Evolutionary conservation across 352 stramenopile species (phyloP), one percentile per base, ranked within the genome.

Genomic region (Pythium pyrilobum): DNA sequence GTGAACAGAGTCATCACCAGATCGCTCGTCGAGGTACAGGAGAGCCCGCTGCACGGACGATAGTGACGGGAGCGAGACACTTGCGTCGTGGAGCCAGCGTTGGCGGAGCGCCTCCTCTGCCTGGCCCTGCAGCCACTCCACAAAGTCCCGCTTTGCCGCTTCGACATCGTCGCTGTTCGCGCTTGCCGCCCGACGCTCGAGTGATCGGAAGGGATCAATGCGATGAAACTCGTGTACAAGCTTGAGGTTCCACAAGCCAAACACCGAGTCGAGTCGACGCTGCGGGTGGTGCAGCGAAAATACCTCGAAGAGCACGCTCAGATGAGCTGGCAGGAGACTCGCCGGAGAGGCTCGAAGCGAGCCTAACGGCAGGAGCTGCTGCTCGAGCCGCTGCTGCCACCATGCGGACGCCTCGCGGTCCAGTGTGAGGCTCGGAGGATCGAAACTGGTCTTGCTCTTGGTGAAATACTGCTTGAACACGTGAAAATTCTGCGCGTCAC

Each of bases 271-370:
- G 28, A 87, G 52, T 20, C 65, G 56, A 5, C 57, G 48, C 8
- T 23, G 62, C 10, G 72, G 62, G 44, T 84, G 76, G 25, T 74
- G 58, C 8, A 89, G 36, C 4, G 67, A 62, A 39, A 81, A 86
- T 1, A 91, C 61, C n/a, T 77, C 72, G 36, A 80, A 72, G 16
- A 89, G 47, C 16, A 53, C 53, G 56, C 85, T 73, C 20, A 88
- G 40, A 28, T 83, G 68, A 15, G 73, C 38, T 5, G 41, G 56
- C 24, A 56, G 23, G 3, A 52, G 7, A 13, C 47, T 37, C 18
- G 38, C 33, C n/a, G 40, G 32, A 10, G 28, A 49, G 4, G 42
- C n/a, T 20, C 29, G 21, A 2, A 38, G 37, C 16, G 42, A 36
- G 18, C 64, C 57, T 23, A 72, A 48, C 21, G 52, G 48, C 15